Evolutionary conservation across 2,329 filamentous ascomycete genomes (phyloP).

Genomic region (Scleromitrula shiraiana): DNA sequence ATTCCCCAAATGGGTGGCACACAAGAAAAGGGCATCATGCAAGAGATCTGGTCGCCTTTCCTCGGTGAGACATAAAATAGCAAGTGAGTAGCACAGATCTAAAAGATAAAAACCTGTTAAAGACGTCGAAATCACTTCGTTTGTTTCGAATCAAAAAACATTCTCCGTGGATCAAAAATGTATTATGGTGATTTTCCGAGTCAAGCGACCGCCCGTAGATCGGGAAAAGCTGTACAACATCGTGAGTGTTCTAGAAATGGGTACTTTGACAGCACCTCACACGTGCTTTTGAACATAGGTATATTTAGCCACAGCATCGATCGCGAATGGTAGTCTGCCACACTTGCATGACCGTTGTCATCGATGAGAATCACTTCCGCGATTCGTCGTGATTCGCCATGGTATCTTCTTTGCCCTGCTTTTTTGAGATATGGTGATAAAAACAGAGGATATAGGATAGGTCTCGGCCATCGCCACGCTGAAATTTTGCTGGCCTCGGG

Average conservation of each 20-base stretch:
- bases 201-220: conserved; percentile 3
- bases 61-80: conserved; percentile 6
- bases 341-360: conserved; percentile 8
- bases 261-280: background rate
- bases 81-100: too few species aligned
- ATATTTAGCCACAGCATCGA: background rate
- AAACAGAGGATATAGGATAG: background rate
- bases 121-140: background rate
- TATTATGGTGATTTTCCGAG: background rate
- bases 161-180: background rate
- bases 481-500: conserved; percentile 3
- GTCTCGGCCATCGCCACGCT: background rate
- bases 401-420: background rate
- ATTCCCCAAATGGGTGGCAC: background rate
- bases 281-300: background rate
- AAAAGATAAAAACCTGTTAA: background rate
- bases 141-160: background rate
- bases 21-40: conserved; percentile 7
- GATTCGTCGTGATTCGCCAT: background rate
- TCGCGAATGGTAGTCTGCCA: conserved; percentile 8
- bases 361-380: background rate
- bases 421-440: background rate
- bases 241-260: background rate
- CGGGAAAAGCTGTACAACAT: background rate
- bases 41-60: conserved; percentile 10